Conservation (phyloP, 2,329 filamentous ascomycete genomes). For the Arachnopeziza araneosa region DNA sequence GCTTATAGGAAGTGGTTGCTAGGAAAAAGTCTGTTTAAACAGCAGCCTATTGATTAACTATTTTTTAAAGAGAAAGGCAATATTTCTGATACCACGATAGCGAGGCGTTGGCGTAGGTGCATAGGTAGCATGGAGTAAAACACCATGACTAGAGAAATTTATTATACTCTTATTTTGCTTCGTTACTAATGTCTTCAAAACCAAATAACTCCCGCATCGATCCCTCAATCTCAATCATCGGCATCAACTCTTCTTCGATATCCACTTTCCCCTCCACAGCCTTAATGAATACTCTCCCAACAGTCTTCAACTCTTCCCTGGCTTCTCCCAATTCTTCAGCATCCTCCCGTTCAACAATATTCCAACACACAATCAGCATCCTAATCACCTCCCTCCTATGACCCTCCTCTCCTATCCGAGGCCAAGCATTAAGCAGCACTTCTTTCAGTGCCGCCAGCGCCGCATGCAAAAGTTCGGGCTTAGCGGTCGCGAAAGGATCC, state of each 20-base stretch:
- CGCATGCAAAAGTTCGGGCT: slow-evolving; percentile 41
- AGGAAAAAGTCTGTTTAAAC: slow-evolving; percentile 95
- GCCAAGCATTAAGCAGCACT: slow-evolving; percentile 62
- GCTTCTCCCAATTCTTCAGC: slow-evolving; percentile 9
- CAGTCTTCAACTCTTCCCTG: slow-evolving; percentile 17
- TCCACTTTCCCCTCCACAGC: slow-evolving; percentile 13
- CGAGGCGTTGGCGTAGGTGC: background rate
- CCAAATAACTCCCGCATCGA: slow-evolving; percentile 32
- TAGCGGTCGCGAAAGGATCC: slow-evolving; percentile 51
- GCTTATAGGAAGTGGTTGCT: slow-evolving; percentile 92
- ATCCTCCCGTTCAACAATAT: slow-evolving; percentile 17
- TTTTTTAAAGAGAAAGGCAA: background rate
- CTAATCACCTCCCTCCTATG: slow-evolving; percentile 9
- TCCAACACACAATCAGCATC: slow-evolving; percentile 20
- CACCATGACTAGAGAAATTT: background rate
- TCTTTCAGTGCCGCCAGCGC: slow-evolving; percentile 47
- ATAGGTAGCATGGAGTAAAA: background rate
- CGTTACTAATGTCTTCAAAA: background rate
- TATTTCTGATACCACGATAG: background rate
- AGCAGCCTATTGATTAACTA: slow-evolving; percentile 56
- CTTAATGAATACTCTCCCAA: slow-evolving; percentile 20
- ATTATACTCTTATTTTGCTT: background rate
- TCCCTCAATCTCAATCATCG: slow-evolving; percentile 26
- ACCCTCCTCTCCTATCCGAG: slow-evolving; percentile 46
- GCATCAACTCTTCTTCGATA: slow-evolving; percentile 19